phyloP scores from a whole-genome alignment of 306 rosid species.

The Corylus heterophylla region DNA sequence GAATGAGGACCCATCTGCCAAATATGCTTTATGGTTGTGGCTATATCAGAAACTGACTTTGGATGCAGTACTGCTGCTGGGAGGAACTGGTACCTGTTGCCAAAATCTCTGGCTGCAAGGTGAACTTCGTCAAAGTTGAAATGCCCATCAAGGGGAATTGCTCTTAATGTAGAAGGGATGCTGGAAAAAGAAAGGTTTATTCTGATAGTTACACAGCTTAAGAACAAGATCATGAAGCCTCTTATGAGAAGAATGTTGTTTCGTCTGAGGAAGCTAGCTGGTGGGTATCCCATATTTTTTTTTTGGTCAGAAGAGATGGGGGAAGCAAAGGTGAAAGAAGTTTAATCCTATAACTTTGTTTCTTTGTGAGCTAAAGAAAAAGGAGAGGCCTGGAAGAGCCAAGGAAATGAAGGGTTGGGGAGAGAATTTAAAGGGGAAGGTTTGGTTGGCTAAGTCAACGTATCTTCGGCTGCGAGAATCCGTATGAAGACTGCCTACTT shows the following conservation, averaged over 20 bases:
- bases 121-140: constrained; percentile 58
- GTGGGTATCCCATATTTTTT: constrained; percentile 44
- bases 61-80: constrained; percentile 83
- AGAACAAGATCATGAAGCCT: constrained; percentile 57
- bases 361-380: constrained; percentile 31
- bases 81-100: constrained; percentile 63
- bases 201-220: constrained; percentile 47
- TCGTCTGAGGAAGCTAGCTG: constrained; percentile 37
- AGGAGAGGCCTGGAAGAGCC: constrained; percentile 41
- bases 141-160: constrained; percentile 68
- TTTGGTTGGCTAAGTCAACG: constrained; percentile 70
- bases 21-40: constrained; percentile 62
- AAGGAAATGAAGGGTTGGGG: constrained; percentile 44
- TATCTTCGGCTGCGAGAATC: constrained; percentile 56
- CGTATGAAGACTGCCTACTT: constrained; percentile 73
- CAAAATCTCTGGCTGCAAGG: constrained; percentile 80
- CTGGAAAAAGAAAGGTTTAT: constrained; percentile 51
- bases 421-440: constrained; percentile 60
- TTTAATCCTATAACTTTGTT: constrained; percentile 25
- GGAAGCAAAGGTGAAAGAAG: constrained; percentile 49
- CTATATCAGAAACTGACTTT: constrained; percentile 72
- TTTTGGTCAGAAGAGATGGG: constrained; percentile 28
- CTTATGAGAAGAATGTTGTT: constrained; percentile 46
- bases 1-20: constrained; percentile 78
- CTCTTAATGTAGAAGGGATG: constrained; percentile 46